phyloP scores from a whole-genome alignment of 2,329 filamentous ascomycete genomes.

The Neurospora sp. region DNA sequence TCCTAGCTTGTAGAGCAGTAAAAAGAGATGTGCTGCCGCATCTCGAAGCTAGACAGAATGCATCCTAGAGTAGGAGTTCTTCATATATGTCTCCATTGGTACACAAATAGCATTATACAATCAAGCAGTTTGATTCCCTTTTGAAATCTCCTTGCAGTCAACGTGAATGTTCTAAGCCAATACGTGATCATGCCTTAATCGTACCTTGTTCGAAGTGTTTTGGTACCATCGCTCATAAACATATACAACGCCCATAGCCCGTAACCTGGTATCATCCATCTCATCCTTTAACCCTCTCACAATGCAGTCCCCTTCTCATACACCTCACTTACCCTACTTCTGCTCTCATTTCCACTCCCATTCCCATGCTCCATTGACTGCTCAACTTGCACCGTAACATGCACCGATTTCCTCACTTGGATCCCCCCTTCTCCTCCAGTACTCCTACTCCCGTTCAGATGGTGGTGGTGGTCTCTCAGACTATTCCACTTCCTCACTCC shows the following conservation, averaged over 20 bases:
- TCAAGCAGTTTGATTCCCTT: not conserved
- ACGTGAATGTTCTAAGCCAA: not conserved
- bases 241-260: not conserved
- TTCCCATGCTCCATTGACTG: not conserved
- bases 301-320: not conserved
- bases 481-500: not conserved
- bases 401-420: not conserved
- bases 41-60: not conserved
- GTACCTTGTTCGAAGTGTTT: not conserved
- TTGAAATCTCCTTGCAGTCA: not conserved
- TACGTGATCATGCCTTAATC: not conserved
- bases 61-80: not conserved
- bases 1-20: not conserved
- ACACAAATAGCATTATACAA: not conserved
- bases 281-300: not conserved
- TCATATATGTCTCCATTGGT: not conserved
- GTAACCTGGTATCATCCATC: not conserved
- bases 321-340: not conserved
- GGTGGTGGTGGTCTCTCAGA: not conserved
- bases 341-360: not conserved
- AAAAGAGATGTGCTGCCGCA: not conserved
- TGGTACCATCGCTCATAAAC: not conserved
- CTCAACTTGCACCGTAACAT: not conserved
- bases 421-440: not conserved
- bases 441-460: not conserved